Evolutionary conservation across 228 moss, liverwort and hornwort genomes (phyloP).

Genomic region (Sphagnum magellanicum): DNA sequence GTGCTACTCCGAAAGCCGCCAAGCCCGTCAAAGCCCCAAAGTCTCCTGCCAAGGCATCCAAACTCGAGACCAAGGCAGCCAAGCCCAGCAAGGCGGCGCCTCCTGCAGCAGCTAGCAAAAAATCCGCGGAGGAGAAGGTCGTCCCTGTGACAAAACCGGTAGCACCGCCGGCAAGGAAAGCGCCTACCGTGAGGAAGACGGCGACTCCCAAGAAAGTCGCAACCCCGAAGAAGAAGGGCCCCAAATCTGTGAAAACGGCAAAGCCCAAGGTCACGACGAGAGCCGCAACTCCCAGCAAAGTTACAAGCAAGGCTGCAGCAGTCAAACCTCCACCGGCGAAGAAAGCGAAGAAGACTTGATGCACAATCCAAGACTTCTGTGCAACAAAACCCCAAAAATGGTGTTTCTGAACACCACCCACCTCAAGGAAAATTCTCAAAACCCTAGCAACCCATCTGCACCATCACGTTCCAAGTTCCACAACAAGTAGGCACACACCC

Average conservation of each 20-base stretch:
- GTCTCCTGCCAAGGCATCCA: conserved; percentile 6
- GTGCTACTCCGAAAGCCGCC: conserved; percentile 28
- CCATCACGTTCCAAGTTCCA: too few species aligned
- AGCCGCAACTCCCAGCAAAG: neutral
- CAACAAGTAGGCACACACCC: too few species aligned
- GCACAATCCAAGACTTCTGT: neutral
- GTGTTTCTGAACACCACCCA: conserved; percentile 41
- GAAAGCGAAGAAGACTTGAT: conserved; percentile 57
- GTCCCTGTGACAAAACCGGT: conserved; percentile 28
- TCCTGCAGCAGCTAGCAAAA: conserved; percentile 4
- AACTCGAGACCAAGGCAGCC: conserved; percentile 1
- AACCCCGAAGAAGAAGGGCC: conserved; percentile 53
- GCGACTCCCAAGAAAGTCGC: conserved; percentile 34
- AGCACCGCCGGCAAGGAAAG: conserved; percentile 36
- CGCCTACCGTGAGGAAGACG: neutral
- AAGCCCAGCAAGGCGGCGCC: neutral
- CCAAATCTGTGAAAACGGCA: conserved; percentile 43
- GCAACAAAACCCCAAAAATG: conserved; percentile 7
- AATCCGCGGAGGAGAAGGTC: conserved; percentile 1
- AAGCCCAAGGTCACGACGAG: conserved; percentile 28
- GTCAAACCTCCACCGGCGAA: conserved; percentile 34
- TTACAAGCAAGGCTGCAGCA: conserved; percentile 20
- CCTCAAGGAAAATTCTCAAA: too few species aligned
- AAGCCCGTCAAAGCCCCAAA: conserved; percentile 3
- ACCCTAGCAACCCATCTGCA: too few species aligned